Base-by-base conservation (phyloP, 345 rosid species). In the Orychophragmus violaceus region DNA sequence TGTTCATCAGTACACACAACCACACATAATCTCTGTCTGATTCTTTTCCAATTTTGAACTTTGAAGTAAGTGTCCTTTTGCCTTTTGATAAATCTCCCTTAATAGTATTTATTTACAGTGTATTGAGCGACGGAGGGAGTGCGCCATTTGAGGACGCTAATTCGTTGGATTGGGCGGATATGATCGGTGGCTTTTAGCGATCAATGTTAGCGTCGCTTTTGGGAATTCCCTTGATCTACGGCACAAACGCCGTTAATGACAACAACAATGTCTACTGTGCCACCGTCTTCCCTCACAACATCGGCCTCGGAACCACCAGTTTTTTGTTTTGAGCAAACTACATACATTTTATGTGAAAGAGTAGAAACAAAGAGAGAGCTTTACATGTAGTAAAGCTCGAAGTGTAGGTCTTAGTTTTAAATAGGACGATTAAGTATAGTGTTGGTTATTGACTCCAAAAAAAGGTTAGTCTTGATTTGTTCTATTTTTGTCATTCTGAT, bases 161-260 rank as follows among this genome's bases (percentile, higher is more conserved):
- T 64, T 66, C 96, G 0, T 64, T 87, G 8, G 90, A 82, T 69
- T 89, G n/a, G n/a, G n/a, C n/a, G n/a, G n/a, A n/a, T n/a, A n/a
- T n/a, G n/a, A n/a, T n/a, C n/a, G n/a, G n/a, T 29, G 79, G 80
- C 11, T 84, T 77, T 48, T 92, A 91, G 76, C 66, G 72, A 13
- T 73, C 77, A 21, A 89, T 90, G 21, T 81, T 91, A 3, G 76
- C 76, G 42, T 81, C 94, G 2, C 80, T 90, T 67, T 85, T 89
- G 6, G 92, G 98, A 21, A 89, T 91, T 33, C 96, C 98, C 0
- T 60, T 89, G 3, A 77, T 91, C 12, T 89, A 91, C 62, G 95
- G 95, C 70, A 81, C 77, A 39, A 96, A 91, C 82, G 98, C 97
- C 4, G 96, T 91, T 62, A 96, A 91, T 67, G 97, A 96, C 18